Evolutionary conservation across 2,329 filamentous ascomycete genomes (phyloP).

Genomic region (Niveomyces coronatus): DNA sequence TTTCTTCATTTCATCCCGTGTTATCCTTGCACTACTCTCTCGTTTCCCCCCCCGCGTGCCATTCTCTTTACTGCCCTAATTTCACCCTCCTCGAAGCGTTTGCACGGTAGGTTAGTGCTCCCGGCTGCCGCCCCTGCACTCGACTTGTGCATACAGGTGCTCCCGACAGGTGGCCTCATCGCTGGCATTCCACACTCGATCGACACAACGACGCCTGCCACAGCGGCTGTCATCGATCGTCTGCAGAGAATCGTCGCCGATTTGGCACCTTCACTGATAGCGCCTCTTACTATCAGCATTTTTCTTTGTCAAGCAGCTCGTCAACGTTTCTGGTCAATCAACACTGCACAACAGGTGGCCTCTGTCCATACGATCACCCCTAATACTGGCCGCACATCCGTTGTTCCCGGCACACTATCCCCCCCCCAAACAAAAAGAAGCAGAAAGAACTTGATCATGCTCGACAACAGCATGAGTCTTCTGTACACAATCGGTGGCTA

Average conservation of each 20-base stretch:
- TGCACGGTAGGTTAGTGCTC: background rate
- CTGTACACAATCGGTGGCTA: constrained; percentile 29
- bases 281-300: too few relatives aligned
- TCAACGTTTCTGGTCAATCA: too few relatives aligned
- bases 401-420: background rate
- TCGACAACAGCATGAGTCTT: constrained; percentile 23
- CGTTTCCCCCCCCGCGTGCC: background rate
- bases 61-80: too few relatives aligned
- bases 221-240: constrained; percentile 10
- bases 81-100: too few relatives aligned
- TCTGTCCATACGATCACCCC: too few relatives aligned
- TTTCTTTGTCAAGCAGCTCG: too few relatives aligned
- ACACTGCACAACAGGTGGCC: too few relatives aligned
- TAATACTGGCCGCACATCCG: background rate
- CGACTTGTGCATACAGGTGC: background rate
- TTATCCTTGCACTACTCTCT: too few relatives aligned
- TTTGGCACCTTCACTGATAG: background rate
- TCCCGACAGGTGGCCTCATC: constrained; percentile 4
- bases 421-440: constrained; percentile 1
- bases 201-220: constrained; percentile 6
- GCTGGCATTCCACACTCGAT: constrained; percentile 2
- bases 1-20: too few relatives aligned
- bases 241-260: background rate
- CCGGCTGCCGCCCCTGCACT: too few relatives aligned
- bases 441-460: constrained; percentile 20